phyloP scores from a whole-genome alignment of 2,329 filamentous ascomycete genomes.

The Emmonsia crescens region DNA sequence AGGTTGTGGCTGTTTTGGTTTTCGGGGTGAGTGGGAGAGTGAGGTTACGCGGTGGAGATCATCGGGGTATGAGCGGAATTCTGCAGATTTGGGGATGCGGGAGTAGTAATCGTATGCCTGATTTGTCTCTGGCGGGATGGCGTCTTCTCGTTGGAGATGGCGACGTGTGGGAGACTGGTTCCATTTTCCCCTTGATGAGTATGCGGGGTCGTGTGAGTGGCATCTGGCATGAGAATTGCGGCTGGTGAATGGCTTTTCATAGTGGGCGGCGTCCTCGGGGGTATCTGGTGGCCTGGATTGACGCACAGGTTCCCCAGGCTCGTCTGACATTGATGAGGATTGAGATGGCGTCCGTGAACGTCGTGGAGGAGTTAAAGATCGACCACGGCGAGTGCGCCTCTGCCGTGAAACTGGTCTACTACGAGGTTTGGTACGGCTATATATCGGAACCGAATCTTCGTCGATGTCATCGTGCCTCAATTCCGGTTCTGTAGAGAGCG shows the following conservation, averaged over 20 bases:
- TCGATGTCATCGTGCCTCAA: slow-evolving; percentile 6
- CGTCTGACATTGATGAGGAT: background rate
- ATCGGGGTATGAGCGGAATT: background rate
- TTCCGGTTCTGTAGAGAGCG: slow-evolving; percentile 14
- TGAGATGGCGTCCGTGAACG: background rate
- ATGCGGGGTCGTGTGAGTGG: slow-evolving; percentile 28
- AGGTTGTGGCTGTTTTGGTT: slow-evolving; percentile 7
- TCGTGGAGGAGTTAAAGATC: background rate
- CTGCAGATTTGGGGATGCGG: background rate
- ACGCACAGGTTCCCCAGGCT: background rate
- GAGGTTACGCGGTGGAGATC: background rate
- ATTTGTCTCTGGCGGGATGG: background rate
- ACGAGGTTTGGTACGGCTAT: background rate
- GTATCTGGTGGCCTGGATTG: background rate
- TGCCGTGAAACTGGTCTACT: background rate
- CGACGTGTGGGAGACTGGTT: slow-evolving; percentile 18
- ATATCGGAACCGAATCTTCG: background rate
- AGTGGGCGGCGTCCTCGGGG: background rate
- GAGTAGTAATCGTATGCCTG: background rate
- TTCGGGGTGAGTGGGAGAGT: background rate
- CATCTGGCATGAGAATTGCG: slow-evolving; percentile 19
- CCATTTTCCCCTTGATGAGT: slow-evolving; percentile 20
- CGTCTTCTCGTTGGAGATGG: background rate
- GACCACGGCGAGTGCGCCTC: background rate
- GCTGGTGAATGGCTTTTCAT: slow-evolving; percentile 18